These are phyloP conservation scores for Castanopsis chinensis DNA, from an alignment of 306 rosid species.

Conservation along the genomic window DNA sequence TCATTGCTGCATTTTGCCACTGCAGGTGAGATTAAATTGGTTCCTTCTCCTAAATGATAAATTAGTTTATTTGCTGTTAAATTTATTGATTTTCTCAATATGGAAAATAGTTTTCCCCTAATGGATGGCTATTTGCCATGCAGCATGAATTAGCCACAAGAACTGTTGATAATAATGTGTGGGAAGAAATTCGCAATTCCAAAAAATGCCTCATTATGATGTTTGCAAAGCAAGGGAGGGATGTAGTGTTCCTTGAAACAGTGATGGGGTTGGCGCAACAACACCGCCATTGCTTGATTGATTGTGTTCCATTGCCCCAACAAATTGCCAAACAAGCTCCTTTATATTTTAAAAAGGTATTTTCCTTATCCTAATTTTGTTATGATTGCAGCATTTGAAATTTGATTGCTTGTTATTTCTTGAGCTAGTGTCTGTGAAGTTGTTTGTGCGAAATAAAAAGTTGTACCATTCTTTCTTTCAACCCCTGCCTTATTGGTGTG, in stretches of 20 bases:
- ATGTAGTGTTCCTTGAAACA: slow-evolving; percentile 87
- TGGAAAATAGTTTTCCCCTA: background rate
- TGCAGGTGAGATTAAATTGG: slow-evolving; percentile 57
- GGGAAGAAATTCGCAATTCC: slow-evolving; percentile 91
- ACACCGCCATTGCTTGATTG: slow-evolving; percentile 73
- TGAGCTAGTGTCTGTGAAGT: background rate
- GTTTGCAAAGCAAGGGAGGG: slow-evolving; percentile 88
- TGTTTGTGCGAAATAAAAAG: background rate
- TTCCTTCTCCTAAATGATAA: slow-evolving; percentile 6
- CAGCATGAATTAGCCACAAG: slow-evolving; percentile 93
- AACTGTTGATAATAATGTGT: slow-evolving; percentile 64
- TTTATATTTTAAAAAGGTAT: slow-evolving; percentile 79
- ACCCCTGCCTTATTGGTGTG: background rate
- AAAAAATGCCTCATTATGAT: slow-evolving; percentile 93
- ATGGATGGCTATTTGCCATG: background rate
- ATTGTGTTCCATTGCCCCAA: slow-evolving; percentile 81
- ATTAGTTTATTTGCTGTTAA: background rate
- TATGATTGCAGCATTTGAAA: background rate
- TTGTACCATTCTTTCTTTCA: background rate
- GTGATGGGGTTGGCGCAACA: slow-evolving; percentile 83
- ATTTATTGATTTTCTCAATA: background rate
- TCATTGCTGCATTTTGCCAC: slow-evolving; percentile 88
- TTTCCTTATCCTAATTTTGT: slow-evolving; percentile 5
- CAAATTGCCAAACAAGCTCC: slow-evolving; percentile 84
- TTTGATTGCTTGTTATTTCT: background rate